Percentiles rank a stretch among this genome's conserved stretches.
Conservation (phyloP, 2,329 filamentous ascomycete species). For the Cercospora berteroae region DNA sequence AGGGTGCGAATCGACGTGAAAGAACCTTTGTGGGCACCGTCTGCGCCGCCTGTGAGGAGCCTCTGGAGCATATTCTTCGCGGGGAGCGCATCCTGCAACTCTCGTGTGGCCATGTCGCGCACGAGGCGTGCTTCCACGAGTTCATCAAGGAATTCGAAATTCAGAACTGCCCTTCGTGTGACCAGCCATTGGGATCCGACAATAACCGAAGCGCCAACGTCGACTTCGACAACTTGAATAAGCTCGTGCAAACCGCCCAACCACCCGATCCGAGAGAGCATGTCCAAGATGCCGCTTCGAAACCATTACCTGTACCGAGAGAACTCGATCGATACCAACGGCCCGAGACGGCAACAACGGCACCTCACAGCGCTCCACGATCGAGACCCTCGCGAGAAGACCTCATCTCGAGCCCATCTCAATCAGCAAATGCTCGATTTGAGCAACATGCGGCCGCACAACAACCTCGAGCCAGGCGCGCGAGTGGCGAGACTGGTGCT, state of each 20-base stretch:
- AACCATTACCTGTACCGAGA: slow-evolving; percentile 55
- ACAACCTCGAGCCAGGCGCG: slow-evolving; percentile 59
- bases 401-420: slow-evolving; percentile 28
- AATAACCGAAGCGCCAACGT: slow-evolving; percentile 91
- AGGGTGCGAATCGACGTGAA: slow-evolving; percentile 62
- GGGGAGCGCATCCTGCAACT: slow-evolving; percentile 95
- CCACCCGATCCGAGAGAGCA: slow-evolving; percentile 39
- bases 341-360: slow-evolving; percentile 1
- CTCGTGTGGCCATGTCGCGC: slow-evolving; percentile 93
- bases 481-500: slow-evolving; percentile 72
- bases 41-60: slow-evolving; percentile 95
- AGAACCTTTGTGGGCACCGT: slow-evolving; percentile 92
- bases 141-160: slow-evolving; percentile 93
- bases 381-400: slow-evolving; percentile 27
- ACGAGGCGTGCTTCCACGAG: slow-evolving; percentile 98
- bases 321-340: slow-evolving; percentile 44
- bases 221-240: slow-evolving; percentile 78
- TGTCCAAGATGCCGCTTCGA: slow-evolving; percentile 39
- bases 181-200: slow-evolving; percentile 86
- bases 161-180: slow-evolving; percentile 90
- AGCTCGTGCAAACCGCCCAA: slow-evolving; percentile 80
- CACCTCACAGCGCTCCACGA: slow-evolving; percentile 14
- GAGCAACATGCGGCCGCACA: slow-evolving; percentile 49
- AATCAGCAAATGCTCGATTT: slow-evolving; percentile 17
- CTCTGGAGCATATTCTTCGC: slow-evolving; percentile 87